phyloP scores from a whole-genome alignment of 75 land plant species.

The Pinus taeda region DNA sequence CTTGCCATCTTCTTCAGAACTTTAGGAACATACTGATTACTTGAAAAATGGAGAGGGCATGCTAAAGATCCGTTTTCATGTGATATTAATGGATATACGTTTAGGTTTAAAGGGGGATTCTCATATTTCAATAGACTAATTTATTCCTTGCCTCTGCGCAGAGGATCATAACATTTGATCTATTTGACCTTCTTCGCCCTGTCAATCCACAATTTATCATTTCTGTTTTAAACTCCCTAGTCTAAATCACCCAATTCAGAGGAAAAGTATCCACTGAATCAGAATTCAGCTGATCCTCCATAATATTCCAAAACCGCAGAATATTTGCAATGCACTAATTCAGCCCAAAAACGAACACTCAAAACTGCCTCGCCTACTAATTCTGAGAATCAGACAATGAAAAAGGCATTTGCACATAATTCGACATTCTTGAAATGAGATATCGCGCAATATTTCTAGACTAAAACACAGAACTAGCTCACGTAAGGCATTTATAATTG shows the following conservation, averaged over 20 bases:
- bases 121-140: too few relatives aligned
- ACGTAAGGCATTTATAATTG: not conserved
- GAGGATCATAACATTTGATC: too few relatives aligned
- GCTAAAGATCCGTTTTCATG: too few relatives aligned
- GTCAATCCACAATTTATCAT: too few relatives aligned
- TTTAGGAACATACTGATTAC: too few relatives aligned
- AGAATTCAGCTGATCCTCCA: not conserved
- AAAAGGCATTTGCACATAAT: not conserved
- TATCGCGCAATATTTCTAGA: not conserved
- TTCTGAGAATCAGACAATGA: too few relatives aligned
- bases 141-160: too few relatives aligned
- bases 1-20: too few relatives aligned
- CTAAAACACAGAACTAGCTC: not conserved
- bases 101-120: too few relatives aligned
- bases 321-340: not conserved
- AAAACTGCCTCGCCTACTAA: not conserved
- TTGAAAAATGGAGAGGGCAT: too few relatives aligned
- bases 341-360: not conserved
- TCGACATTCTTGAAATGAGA: not conserved
- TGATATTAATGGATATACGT: too few relatives aligned
- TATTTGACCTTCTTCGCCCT: too few relatives aligned
- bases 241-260: not conserved
- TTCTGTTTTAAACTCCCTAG: not conserved
- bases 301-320: not conserved
- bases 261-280: not conserved